Evolutionary conservation across 2,329 filamentous ascomycete genomes (phyloP), one percentile per base, ranked within the genome.

Genomic region (Tolypocladium endophyticum): DNA sequence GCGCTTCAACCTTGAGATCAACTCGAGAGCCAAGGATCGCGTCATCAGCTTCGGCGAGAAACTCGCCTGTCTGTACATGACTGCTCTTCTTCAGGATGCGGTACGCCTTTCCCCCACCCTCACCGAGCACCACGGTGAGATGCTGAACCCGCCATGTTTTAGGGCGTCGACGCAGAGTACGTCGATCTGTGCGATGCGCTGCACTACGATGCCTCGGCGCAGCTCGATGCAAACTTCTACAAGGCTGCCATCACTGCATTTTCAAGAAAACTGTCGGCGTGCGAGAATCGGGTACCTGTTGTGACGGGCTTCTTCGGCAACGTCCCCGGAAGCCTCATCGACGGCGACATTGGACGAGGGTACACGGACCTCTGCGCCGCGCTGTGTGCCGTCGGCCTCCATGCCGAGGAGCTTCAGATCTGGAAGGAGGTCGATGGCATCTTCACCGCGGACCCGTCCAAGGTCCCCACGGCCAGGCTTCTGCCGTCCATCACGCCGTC

Each of bases 341-440:
- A 93, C 67, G 85, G 85, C 50, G 89, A 95, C 66, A 90, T 99
- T 64, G 94, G 94, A 25, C 88, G 94, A 67, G 94, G 94, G 36
- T 99, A 99, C 75, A 97, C 94, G 12, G 94, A 99, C 74, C 83
- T 99, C 55, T 97, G 94, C 72, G 93, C 94, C 16, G 92, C 94
- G 7, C 80, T 99, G 20, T 87, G 92, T 57, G 92, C 94, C 1
- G 93, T 99, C 12, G 93, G 92, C 4, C 78, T 95, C n/a, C 80
- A 85, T 67, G 94, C 94, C 0, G 79, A 87, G 58, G 94, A 99
- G 73, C 81, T 99, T 58, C 94, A 99, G 74, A 89, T 99, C 64
- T 97, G 94, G 94, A 99, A 99, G 77, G 94, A 99, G 72, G 94
- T 99, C 8, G 94, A 99, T 73, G 92, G 92, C 61, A 95, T 97